Evolutionary conservation across 1,284 basidiomycete genomes (phyloP).

Genomic region (Clitocybe nebularis): DNA sequence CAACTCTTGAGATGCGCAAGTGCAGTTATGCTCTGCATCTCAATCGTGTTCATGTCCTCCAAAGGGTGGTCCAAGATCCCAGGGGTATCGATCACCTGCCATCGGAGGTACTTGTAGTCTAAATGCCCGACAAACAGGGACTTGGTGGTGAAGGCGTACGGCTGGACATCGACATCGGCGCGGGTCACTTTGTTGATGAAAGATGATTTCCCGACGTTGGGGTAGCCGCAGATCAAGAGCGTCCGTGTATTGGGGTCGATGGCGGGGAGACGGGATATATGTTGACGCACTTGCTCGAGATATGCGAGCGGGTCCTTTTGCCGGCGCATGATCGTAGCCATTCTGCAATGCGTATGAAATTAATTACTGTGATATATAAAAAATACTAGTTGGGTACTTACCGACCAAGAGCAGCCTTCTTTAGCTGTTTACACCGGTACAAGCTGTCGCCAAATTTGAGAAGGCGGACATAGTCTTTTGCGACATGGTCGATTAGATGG

Average conservation of each 20-base stretch:
- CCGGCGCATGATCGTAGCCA: conserved; percentile 96
- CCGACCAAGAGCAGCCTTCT: conserved; percentile 92
- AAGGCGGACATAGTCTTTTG: conserved; percentile 92
- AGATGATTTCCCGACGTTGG: conserved; percentile 95
- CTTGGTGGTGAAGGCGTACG: conserved; percentile 97
- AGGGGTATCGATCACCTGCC: conserved; percentile 97
- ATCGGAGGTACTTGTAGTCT: conserved; percentile 95
- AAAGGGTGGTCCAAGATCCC: conserved; percentile 91
- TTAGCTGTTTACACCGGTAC: conserved; percentile 96
- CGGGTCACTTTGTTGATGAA: conserved; percentile 98
- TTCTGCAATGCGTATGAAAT: conserved; percentile 40
- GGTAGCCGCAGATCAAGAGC: conserved; percentile 93
- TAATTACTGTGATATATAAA: too few relatives aligned
- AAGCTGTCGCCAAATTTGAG: conserved; percentile 96
- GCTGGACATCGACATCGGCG: conserved; percentile 96
- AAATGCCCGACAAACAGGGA: conserved; percentile 95
- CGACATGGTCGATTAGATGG: conserved; percentile 93
- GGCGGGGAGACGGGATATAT: conserved; percentile 92
- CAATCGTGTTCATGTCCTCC: conserved; percentile 99
- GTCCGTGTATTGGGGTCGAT: conserved; percentile 98
- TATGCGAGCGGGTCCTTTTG: conserved; percentile 97
- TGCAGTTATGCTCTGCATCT: conserved; percentile 98
- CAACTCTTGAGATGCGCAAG: conserved; percentile 91
- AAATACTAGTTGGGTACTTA: too few relatives aligned
- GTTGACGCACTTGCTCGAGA: conserved; percentile 95